phyloP scores from a whole-genome alignment of 176 grass and related monocot species.

The Urochloa ruziziensis region DNA sequence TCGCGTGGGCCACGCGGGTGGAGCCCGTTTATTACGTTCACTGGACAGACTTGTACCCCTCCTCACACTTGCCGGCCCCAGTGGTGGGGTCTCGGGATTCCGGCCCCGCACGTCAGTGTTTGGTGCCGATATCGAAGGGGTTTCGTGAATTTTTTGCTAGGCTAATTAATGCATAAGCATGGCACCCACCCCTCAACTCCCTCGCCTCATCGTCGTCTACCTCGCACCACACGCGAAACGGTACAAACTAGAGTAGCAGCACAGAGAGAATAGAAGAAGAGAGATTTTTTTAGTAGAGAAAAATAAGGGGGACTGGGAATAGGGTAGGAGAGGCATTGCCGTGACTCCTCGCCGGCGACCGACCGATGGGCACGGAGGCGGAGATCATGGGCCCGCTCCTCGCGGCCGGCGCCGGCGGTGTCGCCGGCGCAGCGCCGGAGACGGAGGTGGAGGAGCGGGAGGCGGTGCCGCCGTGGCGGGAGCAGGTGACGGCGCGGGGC shows the following conservation, averaged over 20 bases:
- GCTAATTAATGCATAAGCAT: background rate
- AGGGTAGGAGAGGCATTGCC: background rate
- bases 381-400: constrained; percentile 47
- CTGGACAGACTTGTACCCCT: background rate
- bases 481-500: constrained; percentile 68
- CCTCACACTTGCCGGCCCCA: background rate
- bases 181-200: background rate
- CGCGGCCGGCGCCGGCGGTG: background rate
- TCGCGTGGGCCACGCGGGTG: background rate
- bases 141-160: background rate
- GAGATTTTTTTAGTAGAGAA: background rate
- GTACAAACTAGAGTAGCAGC: background rate
- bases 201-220: background rate
- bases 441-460: background rate
- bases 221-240: background rate
- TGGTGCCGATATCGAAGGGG: background rate
- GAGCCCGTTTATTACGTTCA: background rate
- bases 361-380: constrained; percentile 51
- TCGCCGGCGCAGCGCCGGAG: background rate
- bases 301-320: no score
- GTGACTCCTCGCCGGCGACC: background rate
- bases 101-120: background rate
- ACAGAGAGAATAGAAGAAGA: background rate
- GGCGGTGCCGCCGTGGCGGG: constrained; percentile 55
- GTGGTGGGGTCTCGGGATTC: background rate